phyloP scores from a whole-genome alignment of 1,284 basidiomycete genomes.

The Sparassis latifolia region DNA sequence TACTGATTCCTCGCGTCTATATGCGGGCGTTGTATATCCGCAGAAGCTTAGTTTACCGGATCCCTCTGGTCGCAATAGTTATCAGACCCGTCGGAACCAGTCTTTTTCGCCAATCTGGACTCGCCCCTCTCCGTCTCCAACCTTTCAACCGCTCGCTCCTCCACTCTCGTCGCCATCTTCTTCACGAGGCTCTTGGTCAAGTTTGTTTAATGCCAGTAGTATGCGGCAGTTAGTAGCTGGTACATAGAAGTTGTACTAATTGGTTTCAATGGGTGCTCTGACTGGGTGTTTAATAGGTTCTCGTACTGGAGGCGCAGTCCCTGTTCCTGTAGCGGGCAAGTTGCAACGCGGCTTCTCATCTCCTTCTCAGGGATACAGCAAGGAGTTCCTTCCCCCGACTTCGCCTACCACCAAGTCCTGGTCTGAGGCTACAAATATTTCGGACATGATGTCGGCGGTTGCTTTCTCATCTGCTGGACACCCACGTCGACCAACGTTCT shows the following conservation, averaged over 20 bases:
- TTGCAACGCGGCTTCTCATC: constrained; percentile 3
- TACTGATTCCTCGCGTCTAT: too few species aligned
- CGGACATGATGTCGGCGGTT: constrained; percentile 20
- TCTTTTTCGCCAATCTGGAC: constrained; percentile 33
- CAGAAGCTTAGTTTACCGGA: too few species aligned
- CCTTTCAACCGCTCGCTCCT: constrained; percentile 26
- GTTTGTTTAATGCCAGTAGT: constrained; percentile 56
- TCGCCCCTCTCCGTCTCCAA: constrained; percentile 29
- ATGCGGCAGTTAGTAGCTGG: constrained; percentile 61
- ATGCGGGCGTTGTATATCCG: too few species aligned
- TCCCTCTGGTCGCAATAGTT: too few species aligned
- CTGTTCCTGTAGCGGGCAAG: constrained; percentile 1
- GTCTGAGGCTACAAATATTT: constrained; percentile 35
- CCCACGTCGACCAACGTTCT: constrained; percentile 31
- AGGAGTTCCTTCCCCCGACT: constrained; percentile 16
- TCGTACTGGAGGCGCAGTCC: background rate
- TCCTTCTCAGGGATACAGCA: constrained; percentile 3
- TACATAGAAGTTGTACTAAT: constrained; percentile 22
- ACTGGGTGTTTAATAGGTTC: constrained; percentile 1
- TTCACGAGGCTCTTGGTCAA: constrained; percentile 72
- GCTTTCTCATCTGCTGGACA: constrained; percentile 35
- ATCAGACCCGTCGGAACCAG: background rate
- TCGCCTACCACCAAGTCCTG: constrained; percentile 46
- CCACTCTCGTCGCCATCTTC: constrained; percentile 40
- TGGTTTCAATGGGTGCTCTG: background rate